A percentile compares a stretch with the other conserved stretches of the same genome.
Evolutionary conservation across 805 yeast genomes (phyloP).

Genomic region (Candida boidinii): DNA sequence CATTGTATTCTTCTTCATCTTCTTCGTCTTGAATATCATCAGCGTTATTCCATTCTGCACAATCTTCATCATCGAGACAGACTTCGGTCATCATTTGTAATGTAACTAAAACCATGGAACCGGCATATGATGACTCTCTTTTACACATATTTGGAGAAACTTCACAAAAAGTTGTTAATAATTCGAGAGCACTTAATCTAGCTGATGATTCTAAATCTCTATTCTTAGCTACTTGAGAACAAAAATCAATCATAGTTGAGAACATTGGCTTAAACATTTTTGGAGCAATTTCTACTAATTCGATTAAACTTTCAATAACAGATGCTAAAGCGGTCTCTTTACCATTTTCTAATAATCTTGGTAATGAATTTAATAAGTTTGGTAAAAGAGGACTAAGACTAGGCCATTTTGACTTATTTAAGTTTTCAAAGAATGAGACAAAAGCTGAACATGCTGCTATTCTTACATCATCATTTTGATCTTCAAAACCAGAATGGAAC

Average conservation of each 20-base stretch:
- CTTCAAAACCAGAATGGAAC: slow-evolving; percentile 76
- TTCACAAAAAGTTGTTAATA: slow-evolving; percentile 85
- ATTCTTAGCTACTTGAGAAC: slow-evolving; percentile 76
- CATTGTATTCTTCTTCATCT: slow-evolving; percentile 82
- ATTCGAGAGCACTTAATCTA: slow-evolving; percentile 80
- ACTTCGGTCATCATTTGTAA: slow-evolving; percentile 88
- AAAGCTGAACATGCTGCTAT: slow-evolving; percentile 90
- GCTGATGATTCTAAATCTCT: slow-evolving; percentile 71
- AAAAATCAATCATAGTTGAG: slow-evolving; percentile 76
- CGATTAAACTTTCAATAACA: slow-evolving; percentile 84
- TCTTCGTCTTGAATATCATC: slow-evolving; percentile 73
- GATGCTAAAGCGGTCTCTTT: slow-evolving; percentile 76
- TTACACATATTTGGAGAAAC: slow-evolving; percentile 95
- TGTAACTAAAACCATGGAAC: slow-evolving; percentile 62
- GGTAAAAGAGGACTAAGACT: slow-evolving; percentile 74
- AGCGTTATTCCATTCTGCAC: slow-evolving; percentile 69
- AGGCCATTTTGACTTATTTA: slow-evolving; percentile 77
- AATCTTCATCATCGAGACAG: slow-evolving; percentile 73
- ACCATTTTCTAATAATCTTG: slow-evolving; percentile 70
- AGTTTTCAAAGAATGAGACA: slow-evolving; percentile 75
- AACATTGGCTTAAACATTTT: slow-evolving; percentile 91
- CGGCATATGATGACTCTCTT: slow-evolving; percentile 61
- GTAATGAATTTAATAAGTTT: slow-evolving; percentile 74
- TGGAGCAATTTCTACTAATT: slow-evolving; percentile 88
- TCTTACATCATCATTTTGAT: slow-evolving; percentile 71